Conservation (phyloP, 306 rosid species). For the Cucumis cinereus region DNA sequence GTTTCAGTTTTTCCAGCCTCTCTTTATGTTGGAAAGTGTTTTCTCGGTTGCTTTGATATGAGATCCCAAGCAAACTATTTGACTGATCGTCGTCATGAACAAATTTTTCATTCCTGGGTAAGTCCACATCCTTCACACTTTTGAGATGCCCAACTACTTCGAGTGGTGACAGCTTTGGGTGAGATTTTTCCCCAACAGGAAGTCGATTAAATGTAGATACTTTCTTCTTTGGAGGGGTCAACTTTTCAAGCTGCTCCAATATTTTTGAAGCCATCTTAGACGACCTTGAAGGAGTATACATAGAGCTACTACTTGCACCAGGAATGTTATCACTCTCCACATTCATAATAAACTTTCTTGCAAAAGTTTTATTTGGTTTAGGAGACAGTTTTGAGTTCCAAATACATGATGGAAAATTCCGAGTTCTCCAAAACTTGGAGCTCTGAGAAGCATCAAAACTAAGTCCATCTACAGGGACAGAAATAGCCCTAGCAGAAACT, state of each 20-base stretch:
- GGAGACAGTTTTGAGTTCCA: slow-evolving; percentile 23
- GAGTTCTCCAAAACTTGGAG: not conserved
- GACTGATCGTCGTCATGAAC: slow-evolving; percentile 7
- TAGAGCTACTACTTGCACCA: slow-evolving; percentile 19
- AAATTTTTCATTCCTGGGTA: slow-evolving; percentile 34
- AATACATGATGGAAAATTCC: slow-evolving; percentile 26
- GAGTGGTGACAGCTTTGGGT: slow-evolving; percentile 51
- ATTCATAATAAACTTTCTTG: slow-evolving; percentile 31
- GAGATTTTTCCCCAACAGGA: slow-evolving; percentile 30
- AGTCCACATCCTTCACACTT: slow-evolving; percentile 60
- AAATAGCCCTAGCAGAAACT: slow-evolving; percentile 26
- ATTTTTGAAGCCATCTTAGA: slow-evolving; percentile 70
- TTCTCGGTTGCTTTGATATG: slow-evolving; percentile 18
- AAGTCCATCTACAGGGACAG: slow-evolving; percentile 18
- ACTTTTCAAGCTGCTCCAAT: slow-evolving; percentile 57
- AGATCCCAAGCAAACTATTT: not conserved
- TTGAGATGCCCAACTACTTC: slow-evolving; percentile 61
- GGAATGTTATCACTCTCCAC: slow-evolving; percentile 23
- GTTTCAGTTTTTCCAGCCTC: slow-evolving; percentile 35
- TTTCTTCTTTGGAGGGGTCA: slow-evolving; percentile 63
- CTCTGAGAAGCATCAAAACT: slow-evolving; percentile 24
- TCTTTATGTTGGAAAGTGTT: slow-evolving; percentile 21
- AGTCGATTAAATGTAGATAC: slow-evolving; percentile 28
- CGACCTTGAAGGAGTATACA: slow-evolving; percentile 37
- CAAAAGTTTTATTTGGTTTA: slow-evolving; percentile 21